Percentiles rank a stretch among this genome's conserved stretches.
Evolutionary conservation across 306 rosid species (phyloP).

Genomic region (Phaseolus lunatus): DNA sequence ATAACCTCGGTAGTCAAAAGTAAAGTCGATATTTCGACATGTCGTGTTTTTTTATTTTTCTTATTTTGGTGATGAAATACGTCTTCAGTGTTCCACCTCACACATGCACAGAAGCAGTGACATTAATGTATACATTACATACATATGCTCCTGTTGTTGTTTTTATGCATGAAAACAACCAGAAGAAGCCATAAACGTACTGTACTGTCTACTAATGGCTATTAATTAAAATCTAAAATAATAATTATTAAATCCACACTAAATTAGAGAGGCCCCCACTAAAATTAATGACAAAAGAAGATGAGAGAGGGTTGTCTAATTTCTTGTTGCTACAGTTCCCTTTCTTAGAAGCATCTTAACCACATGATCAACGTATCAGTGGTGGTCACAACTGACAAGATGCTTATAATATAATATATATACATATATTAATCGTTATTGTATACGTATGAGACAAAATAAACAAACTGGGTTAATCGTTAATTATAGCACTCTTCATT

Average conservation of each 20-base stretch:
- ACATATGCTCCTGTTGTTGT: slow-evolving; percentile 33
- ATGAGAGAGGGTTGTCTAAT: slow-evolving; percentile 22
- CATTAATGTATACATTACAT: slow-evolving; percentile 35
- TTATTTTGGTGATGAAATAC: slow-evolving; percentile 11
- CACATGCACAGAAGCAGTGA: slow-evolving; percentile 49
- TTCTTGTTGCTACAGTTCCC: slow-evolving; percentile 44
- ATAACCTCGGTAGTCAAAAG: slow-evolving; percentile 35
- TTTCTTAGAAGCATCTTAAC: slow-evolving; percentile 47
- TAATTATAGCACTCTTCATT: slow-evolving; percentile 46
- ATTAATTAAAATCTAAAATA: slow-evolving; percentile 26
- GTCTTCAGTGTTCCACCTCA: slow-evolving; percentile 35
- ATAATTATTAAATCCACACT: slow-evolving; percentile 19
- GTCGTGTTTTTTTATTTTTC: slow-evolving; percentile 6
- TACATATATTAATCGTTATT: not conserved
- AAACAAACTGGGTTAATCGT: slow-evolving; percentile 23
- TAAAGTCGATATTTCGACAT: slow-evolving; percentile 38
- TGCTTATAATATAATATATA: slow-evolving; percentile 23
- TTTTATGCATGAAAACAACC: slow-evolving; percentile 45
- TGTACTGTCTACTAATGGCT: slow-evolving; percentile 45
- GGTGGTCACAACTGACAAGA: slow-evolving; percentile 43
- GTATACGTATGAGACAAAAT: slow-evolving; percentile 31
- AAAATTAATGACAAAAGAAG: slow-evolving; percentile 23
- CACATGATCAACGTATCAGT: slow-evolving; percentile 36
- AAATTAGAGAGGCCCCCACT: slow-evolving; percentile 46
- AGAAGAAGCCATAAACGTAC: slow-evolving; percentile 41